These are phyloP conservation scores for Aleurites moluccanus DNA, from an alignment of 441 rosid species.

Conservation along the genomic window DNA sequence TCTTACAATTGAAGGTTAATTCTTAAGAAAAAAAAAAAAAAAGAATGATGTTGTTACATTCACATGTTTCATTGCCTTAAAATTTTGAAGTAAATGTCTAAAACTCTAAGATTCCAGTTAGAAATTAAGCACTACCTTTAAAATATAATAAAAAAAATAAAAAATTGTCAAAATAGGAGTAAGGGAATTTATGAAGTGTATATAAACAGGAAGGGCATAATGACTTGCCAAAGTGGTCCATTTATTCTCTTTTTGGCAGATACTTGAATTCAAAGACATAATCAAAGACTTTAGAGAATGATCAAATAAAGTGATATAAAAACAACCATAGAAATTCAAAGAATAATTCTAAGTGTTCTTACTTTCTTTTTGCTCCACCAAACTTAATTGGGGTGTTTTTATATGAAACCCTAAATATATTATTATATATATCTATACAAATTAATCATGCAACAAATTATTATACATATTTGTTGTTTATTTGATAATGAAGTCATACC, in stretches of 20 bases:
- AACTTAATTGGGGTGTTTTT: not conserved
- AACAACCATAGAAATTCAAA: slow-evolving; percentile 31
- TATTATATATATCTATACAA: not conserved
- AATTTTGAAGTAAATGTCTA: no score
- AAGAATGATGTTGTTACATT: no score
- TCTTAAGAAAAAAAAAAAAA: no score
- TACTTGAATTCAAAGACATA: slow-evolving; percentile 17
- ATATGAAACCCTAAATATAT: not conserved
- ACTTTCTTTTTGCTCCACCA: slow-evolving; percentile 21
- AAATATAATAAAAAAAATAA: no score
- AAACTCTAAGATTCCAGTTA: no score
- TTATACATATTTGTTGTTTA: not conserved
- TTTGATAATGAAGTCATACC: not conserved
- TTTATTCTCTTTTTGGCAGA: slow-evolving; percentile 20
- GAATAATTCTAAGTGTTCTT: slow-evolving; percentile 1
- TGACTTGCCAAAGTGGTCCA: slow-evolving; percentile 23
- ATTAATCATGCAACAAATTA: not conserved
- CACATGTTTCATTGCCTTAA: no score
- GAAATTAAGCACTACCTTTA: no score
- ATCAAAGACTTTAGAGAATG: slow-evolving; percentile 17
- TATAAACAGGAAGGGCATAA: not conserved
- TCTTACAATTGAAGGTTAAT: no score
- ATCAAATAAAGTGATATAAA: slow-evolving; percentile 24
- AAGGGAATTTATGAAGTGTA: not conserved
- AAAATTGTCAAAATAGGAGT: no score